A percentile compares a stretch with the other conserved stretches of the same genome.
phyloP scores from a whole-genome alignment of 2,329 filamentous ascomycete genomes.

The Fusarium camptoceras region DNA sequence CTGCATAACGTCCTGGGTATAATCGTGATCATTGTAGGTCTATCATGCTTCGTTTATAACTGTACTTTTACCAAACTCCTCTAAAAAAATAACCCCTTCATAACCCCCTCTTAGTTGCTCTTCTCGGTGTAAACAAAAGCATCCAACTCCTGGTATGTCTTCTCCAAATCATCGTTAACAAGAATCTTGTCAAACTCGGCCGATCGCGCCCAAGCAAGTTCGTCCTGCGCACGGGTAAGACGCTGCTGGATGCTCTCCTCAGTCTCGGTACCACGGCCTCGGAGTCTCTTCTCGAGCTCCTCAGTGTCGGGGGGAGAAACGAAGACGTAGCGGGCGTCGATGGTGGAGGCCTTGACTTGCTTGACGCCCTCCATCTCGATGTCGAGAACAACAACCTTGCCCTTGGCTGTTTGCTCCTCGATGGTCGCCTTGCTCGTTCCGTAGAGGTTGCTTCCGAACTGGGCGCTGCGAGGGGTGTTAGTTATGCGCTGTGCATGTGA shows the following conservation, averaged over 20 bases:
- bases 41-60: constrained; percentile 32
- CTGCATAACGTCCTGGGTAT: constrained; percentile 6
- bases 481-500: not conserved
- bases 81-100: not conserved
- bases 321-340: constrained; percentile 86
- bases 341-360: constrained; percentile 83
- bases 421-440: constrained; percentile 86
- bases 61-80: constrained; percentile 17
- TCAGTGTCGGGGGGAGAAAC: constrained; percentile 82
- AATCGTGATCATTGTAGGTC: constrained; percentile 30
- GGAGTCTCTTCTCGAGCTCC: constrained; percentile 78
- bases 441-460: constrained; percentile 88
- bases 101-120: constrained; percentile 7
- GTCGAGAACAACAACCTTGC: constrained; percentile 83
- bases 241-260: constrained; percentile 78
- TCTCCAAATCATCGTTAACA: constrained; percentile 59
- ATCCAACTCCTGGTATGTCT: constrained; percentile 65
- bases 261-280: constrained; percentile 80
- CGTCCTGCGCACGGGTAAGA: constrained; percentile 76
- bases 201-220: constrained; percentile 78
- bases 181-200: constrained; percentile 62
- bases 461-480: constrained; percentile 61
- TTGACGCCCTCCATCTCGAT: constrained; percentile 99
- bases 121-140: constrained; percentile 56
- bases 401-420: constrained; percentile 76